Evolutionary conservation across 148 eudicot species (phyloP).

Genomic region (Spergularia bocconei): DNA sequence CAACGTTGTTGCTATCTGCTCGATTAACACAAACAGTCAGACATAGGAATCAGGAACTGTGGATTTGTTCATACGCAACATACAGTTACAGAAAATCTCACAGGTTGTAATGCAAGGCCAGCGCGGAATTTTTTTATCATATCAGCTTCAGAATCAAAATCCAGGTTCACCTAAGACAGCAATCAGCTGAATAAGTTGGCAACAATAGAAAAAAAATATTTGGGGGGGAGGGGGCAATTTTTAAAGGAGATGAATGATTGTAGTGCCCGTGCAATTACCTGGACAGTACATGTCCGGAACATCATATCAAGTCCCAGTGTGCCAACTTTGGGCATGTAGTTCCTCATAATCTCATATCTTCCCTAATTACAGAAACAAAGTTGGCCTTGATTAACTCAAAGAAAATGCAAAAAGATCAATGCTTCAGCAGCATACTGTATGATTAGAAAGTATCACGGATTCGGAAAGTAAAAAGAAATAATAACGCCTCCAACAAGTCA

Average conservation of each 20-base stretch:
- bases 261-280: conserved; percentile 46
- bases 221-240: too few relatives aligned
- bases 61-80: conserved; percentile 3
- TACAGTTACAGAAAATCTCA: conserved; percentile 34
- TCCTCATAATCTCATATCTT: conserved; percentile 93
- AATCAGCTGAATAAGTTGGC: conserved; percentile 15
- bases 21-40: conserved; percentile 22
- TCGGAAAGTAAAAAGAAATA: conserved; percentile 9
- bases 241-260: neutral
- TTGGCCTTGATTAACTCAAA: conserved; percentile 18
- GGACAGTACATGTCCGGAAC: conserved; percentile 98
- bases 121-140: conserved; percentile 95
- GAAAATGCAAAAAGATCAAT: neutral
- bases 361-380: conserved; percentile 62
- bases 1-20: conserved; percentile 91
- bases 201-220: neutral
- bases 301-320: conserved; percentile 97
- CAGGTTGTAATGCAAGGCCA: conserved; percentile 98
- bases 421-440: neutral
- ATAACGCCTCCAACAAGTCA: neutral
- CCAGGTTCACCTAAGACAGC: conserved; percentile 73
- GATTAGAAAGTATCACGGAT: neutral
- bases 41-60: conserved; percentile 7
- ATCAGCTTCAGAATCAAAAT: conserved; percentile 91
- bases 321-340: conserved; percentile 99